These are phyloP conservation scores for Rhodosporidiobolus odoratus DNA, from an alignment of 768 basidiomycete species.

Conservation along the genomic window DNA sequence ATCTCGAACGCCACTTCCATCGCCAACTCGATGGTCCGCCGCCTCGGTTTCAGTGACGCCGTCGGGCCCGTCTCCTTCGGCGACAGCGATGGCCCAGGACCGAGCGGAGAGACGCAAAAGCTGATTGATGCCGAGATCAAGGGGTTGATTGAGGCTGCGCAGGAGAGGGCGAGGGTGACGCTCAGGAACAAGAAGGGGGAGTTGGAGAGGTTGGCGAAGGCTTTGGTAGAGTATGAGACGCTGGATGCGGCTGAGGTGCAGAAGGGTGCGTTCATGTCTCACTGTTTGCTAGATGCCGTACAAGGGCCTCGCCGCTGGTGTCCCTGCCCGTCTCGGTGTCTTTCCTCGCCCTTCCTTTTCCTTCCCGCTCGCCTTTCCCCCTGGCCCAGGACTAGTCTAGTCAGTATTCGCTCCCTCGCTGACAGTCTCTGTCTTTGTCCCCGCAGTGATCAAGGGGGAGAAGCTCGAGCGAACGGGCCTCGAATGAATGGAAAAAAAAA, in stretches of 20 bases:
- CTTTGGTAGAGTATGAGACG: constrained; percentile 92
- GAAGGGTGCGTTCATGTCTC: constrained; percentile 49
- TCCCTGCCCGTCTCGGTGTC: no score
- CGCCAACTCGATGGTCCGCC: constrained; percentile 78
- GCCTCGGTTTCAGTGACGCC: constrained; percentile 52
- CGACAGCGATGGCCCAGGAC: constrained; percentile 59
- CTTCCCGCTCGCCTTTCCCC: no score
- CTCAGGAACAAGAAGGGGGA: constrained; percentile 66
- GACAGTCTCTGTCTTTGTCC: background rate
- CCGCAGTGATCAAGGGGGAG: constrained; percentile 29
- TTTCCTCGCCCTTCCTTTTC: no score
- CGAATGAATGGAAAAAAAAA: background rate
- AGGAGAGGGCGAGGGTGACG: constrained; percentile 61
- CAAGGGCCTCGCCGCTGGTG: no score
- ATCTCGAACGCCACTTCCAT: constrained; percentile 70
- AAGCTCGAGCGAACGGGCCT: constrained; percentile 9
- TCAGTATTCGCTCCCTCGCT: background rate
- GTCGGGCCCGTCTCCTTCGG: constrained; percentile 66
- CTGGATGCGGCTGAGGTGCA: constrained; percentile 77
- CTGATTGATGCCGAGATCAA: constrained; percentile 84
- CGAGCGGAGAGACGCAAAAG: constrained; percentile 67
- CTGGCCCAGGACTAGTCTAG: no score
- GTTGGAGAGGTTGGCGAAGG: constrained; percentile 75
- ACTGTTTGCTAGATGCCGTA: no score
- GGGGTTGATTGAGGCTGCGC: constrained; percentile 66